These are phyloP conservation scores for Clonostachys rosea DNA, from an alignment of 2,329 filamentous ascomycete genomes.

Conservation along the genomic window DNA sequence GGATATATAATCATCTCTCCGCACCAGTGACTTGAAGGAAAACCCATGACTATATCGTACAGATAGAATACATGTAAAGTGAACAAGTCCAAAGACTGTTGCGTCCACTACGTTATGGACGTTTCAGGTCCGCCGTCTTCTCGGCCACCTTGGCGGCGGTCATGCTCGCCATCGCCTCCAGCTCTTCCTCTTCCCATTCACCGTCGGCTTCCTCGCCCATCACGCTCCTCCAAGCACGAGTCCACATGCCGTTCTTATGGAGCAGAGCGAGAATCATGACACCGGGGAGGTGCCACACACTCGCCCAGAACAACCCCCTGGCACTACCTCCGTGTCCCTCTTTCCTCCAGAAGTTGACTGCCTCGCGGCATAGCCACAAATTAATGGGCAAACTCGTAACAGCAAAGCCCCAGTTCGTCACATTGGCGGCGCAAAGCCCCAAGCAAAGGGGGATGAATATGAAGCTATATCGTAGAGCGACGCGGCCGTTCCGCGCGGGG, in stretches of 20 bases:
- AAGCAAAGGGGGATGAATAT: slow-evolving; percentile 83
- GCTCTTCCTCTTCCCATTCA: slow-evolving; percentile 48
- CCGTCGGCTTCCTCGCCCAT: slow-evolving; percentile 54
- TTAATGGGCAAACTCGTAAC: slow-evolving; percentile 79
- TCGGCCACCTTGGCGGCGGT: slow-evolving; percentile 16
- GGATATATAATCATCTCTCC: too few species aligned
- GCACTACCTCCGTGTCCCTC: slow-evolving; percentile 78
- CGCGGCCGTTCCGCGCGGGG: slow-evolving; percentile 76
- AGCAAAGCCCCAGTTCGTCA: slow-evolving; percentile 84
- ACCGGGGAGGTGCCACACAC: slow-evolving; percentile 90
- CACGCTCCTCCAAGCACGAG: slow-evolving; percentile 69
- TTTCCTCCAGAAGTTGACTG: slow-evolving; percentile 73
- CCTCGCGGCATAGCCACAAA: slow-evolving; percentile 76
- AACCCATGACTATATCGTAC: too few species aligned
- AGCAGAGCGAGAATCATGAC: slow-evolving; percentile 85
- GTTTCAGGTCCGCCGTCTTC: slow-evolving; percentile 1
- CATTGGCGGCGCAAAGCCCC: slow-evolving; percentile 69
- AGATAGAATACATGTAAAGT: too few species aligned
- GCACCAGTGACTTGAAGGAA: too few species aligned
- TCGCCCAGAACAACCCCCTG: slow-evolving; percentile 89
- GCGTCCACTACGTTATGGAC: too few species aligned
- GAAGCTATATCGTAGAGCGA: slow-evolving; percentile 82
- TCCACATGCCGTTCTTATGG: slow-evolving; percentile 92
- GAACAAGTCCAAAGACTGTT: too few species aligned
- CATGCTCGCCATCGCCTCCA: slow-evolving; percentile 32